Base-by-base conservation (phyloP, 2,329 filamentous ascomycete genomes). In the Berkeleyomyces rouxiae region DNA sequence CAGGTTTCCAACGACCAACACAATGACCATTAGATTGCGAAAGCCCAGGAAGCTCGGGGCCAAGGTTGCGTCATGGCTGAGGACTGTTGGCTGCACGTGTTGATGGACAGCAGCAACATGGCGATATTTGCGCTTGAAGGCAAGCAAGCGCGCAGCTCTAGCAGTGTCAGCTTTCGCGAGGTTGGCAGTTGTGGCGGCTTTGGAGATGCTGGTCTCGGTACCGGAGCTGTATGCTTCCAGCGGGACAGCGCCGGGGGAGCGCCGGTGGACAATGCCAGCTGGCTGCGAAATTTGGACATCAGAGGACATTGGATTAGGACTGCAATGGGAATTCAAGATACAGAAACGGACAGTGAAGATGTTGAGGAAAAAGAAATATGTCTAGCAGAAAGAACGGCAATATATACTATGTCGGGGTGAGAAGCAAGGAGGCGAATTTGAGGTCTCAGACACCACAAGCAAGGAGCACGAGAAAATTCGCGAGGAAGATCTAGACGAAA, bases 11-110 rank as follows among this genome's bases (percentile, higher is more conserved):
- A 92, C 90, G 70, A 97, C 89, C 65, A 96, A 75, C 44, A 96
- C 89, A 70, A 97, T 85, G 46, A 96, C 88, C 89, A 96, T 96
- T 66, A 99, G 80, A 71, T 99, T 99, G 65, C 92, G 81, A 71
- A 99, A 97, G 0, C 93, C 93, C 13, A 96, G 76, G 71, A 96
- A 97, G 72, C 89, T 96, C 31, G 91, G 89, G 1, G 84, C 78
- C 9, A 76, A 77, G 55, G 81, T 75, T 1, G 89, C 82, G 71
- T 97, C 93, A 69, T 91, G 87, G 74, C 90, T 96, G 58, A 97
- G 78, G 69, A 87, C 90, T 33, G 92, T 96, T 6, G 87, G 83
- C 64, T 83, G 82, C 44, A 80, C 74, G 68, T 81, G 72, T 6
- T 84, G 84, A 74, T 99, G 93, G 43, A 95, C 84, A 40, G 91